A percentile compares a stretch with the other conserved stretches of the same genome.
Conservation (phyloP, 768 basidiomycete species). For the Lactarius tabidus region DNA sequence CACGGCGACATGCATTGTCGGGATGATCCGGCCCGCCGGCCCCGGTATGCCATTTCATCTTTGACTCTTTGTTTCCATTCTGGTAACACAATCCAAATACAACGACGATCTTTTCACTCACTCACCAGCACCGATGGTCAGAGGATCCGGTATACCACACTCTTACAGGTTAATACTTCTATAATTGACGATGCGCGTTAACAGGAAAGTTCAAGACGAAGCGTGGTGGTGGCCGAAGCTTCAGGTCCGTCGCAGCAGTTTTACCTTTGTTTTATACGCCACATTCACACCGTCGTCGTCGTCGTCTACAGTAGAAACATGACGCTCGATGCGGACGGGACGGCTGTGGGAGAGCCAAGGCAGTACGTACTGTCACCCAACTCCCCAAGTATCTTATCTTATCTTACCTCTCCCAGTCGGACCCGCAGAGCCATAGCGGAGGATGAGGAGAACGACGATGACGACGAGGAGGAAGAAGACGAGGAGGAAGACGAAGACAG, state of each 20-base stretch:
- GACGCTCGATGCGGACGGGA: conserved; percentile 31
- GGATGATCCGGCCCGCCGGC: neutral
- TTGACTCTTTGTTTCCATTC: neutral
- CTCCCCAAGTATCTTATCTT: neutral
- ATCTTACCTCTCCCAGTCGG: conserved; percentile 3
- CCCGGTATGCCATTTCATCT: no score
- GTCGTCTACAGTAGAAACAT: conserved; percentile 26
- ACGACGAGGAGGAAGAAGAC: conserved; percentile 32
- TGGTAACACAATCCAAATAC: neutral
- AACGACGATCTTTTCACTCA: neutral
- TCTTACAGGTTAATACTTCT: conserved; percentile 11
- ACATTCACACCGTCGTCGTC: conserved; percentile 16
- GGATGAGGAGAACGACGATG: conserved; percentile 35
- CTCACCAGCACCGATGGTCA: conserved; percentile 8
- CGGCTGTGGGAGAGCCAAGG: conserved; percentile 28
- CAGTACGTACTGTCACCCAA: conserved; percentile 12
- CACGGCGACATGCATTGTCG: no score
- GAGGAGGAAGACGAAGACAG: conserved; percentile 46
- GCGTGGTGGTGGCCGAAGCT: conserved; percentile 42
- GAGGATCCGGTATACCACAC: neutral
- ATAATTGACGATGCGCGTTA: neutral
- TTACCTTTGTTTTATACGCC: conserved; percentile 6
- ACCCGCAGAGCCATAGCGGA: conserved; percentile 24
- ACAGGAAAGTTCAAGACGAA: conserved; percentile 41
- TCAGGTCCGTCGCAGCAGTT: conserved; percentile 30